phyloP scores from a whole-genome alignment of 306 rosid genomes.

The Vicia sativa region DNA sequence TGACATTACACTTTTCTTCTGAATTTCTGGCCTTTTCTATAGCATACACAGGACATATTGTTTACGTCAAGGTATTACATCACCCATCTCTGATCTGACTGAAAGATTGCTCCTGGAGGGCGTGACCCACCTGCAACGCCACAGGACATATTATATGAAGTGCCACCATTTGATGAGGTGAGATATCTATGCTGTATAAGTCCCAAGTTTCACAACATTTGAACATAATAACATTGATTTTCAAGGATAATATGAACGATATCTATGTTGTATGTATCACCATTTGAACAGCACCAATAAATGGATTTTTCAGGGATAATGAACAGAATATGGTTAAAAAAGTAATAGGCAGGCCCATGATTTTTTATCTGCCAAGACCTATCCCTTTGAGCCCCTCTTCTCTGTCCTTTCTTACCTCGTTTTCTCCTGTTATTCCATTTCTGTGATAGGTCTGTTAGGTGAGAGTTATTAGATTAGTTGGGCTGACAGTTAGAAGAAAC shows the following conservation, averaged over 20 bases:
- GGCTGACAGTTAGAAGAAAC: constrained; percentile 2
- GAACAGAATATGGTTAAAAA: background rate
- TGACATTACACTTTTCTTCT: constrained; percentile 16
- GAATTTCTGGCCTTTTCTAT: constrained; percentile 33
- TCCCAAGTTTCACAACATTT: background rate
- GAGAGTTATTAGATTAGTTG: constrained; percentile 17
- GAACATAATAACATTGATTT: background rate
- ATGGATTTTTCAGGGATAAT: constrained; percentile 18
- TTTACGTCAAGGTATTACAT: constrained; percentile 82
- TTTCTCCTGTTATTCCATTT: no score
- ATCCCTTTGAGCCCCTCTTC: background rate
- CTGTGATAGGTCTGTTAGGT: background rate
- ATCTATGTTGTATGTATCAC: background rate
- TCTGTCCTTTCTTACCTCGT: no score
- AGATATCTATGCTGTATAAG: constrained; percentile 38
- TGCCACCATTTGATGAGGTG: constrained; percentile 97
- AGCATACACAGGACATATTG: constrained; percentile 95
- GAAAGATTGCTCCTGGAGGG: constrained; percentile 92
- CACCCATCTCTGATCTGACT: constrained; percentile 93
- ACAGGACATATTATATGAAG: constrained; percentile 78
- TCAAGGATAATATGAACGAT: background rate
- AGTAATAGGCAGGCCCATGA: background rate
- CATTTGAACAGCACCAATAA: constrained; percentile 3
- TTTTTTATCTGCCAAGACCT: background rate
- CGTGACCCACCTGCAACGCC: constrained; percentile 89